Evolutionary conservation across 352 stramenopile genomes (phyloP).

Genomic region (Hyphochytrium catenoides): DNA sequence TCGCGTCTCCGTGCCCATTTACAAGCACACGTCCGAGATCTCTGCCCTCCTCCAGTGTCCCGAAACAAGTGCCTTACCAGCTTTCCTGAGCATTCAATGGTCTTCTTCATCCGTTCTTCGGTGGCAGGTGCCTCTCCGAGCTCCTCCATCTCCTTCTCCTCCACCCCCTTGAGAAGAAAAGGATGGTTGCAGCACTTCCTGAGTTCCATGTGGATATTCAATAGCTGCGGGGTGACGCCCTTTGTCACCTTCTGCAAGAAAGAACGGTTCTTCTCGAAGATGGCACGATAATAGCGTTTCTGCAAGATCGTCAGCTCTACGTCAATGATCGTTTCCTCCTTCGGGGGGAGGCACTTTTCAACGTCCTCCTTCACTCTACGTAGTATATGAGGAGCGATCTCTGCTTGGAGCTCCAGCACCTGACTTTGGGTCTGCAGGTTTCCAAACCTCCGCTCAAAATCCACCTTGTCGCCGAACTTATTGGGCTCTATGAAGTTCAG

Average conservation of each 20-base stretch:
- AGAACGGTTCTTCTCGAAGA: conserved; percentile 98
- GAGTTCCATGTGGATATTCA: conserved; percentile 98
- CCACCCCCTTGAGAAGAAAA: conserved; percentile 90
- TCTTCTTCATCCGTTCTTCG: conserved; percentile 44
- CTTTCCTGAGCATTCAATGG: conserved; percentile 52
- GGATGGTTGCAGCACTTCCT: conserved; percentile 99
- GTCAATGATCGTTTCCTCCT: conserved; percentile 85
- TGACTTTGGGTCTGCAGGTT: conserved; percentile 74
- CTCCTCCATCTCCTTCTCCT: conserved; percentile 49
- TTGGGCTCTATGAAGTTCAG: conserved; percentile 88
- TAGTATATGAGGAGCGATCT: conserved; percentile 81
- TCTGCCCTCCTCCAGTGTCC: no score
- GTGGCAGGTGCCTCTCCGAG: conserved; percentile 23
- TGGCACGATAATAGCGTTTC: conserved; percentile 97
- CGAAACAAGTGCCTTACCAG: no score
- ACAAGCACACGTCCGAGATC: no score
- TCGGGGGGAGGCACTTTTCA: conserved; percentile 83
- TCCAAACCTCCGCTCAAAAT: conserved; percentile 77
- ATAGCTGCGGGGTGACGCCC: conserved; percentile 67
- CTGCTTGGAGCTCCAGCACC: conserved; percentile 74
- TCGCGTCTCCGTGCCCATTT: no score
- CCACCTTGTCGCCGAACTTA: conserved; percentile 59
- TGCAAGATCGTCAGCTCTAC: conserved; percentile 93
- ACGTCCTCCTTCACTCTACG: conserved; percentile 92
- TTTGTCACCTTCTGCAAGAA: conserved; percentile 76